Evolutionary conservation across 495 filamentous ascomycete genomes (phyloP), one percentile per base, ranked within the genome.

Genomic region (Glonium stellatum): DNA sequence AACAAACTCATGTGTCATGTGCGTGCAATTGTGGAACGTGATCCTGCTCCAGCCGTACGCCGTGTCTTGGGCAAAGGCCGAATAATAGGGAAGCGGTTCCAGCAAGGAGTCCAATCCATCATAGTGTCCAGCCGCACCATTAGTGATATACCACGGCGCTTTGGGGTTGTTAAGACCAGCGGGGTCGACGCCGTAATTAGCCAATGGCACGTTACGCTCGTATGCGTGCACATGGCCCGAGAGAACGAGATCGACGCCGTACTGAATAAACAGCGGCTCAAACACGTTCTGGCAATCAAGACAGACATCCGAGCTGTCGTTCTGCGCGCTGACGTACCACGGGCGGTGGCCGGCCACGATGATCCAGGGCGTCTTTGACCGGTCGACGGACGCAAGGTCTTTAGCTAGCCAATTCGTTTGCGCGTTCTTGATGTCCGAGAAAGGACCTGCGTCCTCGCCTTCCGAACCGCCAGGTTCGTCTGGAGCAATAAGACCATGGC

Each of bases 311-410:
- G 64, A 64, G 1, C 51, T 55, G 27, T 31, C 27, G 27, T 31
- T 31, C 27, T 31, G 27, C 27, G 27, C 27, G 27, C 27, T 31
- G 27, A 31, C 6, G 51, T 56, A 61, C 58, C 56, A 57, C 9
- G 58, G 58, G 23, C 58, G 51, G 34, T 61, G 58, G 41, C 51
- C 39, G 34, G 55, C 55, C 23, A 36, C 58, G 34, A 61, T 46
- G 52, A 61, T 25, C 58, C 58, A 61, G 5, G 58, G 58, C 19
- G 80, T 83, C 21, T 77, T 72, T 23, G 56, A 63, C 48, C 80
- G 74, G 65, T 82, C 78, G 52, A 82, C 73, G 23, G 69, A 71
- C 25, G 74, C 72, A 11, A 82, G 74, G 63, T 82, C 79, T 1
- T 72, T 73, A 3, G 66, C 69, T 0, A 82, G 70, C 73, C 80